A percentile compares a stretch with the other conserved stretches of the same genome.
Conservation (phyloP, 148 eudicot species). For the Dianthus caryophyllus region DNA sequence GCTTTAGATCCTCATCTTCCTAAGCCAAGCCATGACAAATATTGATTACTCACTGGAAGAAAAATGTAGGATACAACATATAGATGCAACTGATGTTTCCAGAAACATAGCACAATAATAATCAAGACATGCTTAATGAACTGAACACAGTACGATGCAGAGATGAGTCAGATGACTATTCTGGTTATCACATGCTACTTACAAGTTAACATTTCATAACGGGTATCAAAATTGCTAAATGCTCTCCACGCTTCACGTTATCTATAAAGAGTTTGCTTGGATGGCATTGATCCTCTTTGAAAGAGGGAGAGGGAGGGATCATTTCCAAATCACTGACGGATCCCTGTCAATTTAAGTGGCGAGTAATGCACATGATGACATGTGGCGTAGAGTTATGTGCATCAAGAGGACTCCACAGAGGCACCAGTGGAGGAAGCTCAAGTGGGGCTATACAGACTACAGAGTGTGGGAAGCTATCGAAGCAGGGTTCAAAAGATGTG, state of each 20-base stretch:
- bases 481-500: no score
- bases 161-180: not conserved
- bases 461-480: no score
- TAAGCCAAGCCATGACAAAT: constrained; percentile 18
- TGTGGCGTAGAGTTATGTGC: no score
- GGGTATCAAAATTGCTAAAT: not conserved
- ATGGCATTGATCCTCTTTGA: not conserved
- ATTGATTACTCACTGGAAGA: not conserved
- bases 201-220: not conserved
- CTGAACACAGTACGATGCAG: constrained; percentile 3
- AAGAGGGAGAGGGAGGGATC: not conserved
- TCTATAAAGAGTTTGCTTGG: not conserved
- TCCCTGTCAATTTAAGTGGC: not conserved
- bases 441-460: no score
- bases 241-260: not conserved
- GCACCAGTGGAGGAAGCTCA: no score
- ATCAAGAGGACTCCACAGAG: no score
- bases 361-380: no score
- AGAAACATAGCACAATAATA: constrained; percentile 18
- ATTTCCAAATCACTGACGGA: not conserved
- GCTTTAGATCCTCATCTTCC: constrained; percentile 51
- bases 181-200: not conserved
- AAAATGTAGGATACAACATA: constrained; percentile 8
- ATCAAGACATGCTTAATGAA: not conserved
- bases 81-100: constrained; percentile 6